Percentiles rank a stretch among this genome's conserved stretches.
Conservation (phyloP, 2,329 filamentous ascomycete species). For the Ustulina deusta region DNA sequence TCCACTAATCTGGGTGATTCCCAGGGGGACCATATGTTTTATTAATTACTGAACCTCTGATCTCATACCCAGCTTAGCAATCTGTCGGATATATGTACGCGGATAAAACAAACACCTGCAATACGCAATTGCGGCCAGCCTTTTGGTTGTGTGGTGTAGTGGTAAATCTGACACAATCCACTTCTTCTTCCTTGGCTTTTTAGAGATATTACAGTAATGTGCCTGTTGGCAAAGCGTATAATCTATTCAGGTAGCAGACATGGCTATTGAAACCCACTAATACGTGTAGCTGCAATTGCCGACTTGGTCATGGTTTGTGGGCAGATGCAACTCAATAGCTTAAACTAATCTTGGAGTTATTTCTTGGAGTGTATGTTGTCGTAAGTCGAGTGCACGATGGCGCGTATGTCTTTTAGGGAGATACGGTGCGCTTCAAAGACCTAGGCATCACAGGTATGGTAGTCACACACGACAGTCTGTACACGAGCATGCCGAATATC, state of each 20-base stretch:
- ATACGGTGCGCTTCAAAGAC: neutral
- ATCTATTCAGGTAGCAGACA: neutral
- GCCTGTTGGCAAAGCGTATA: neutral
- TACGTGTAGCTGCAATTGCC: neutral
- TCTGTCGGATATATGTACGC: too few species aligned
- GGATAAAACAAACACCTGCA: too few species aligned
- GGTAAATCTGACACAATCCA: too few species aligned
- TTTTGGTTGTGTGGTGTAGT: too few species aligned
- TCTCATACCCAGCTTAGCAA: too few species aligned
- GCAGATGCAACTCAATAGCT: neutral
- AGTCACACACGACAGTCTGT: conserved; percentile 31
- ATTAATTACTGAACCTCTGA: too few species aligned
- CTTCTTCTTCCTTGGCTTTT: too few species aligned
- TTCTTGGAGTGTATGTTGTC: neutral
- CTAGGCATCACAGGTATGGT: neutral
- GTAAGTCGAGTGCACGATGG: neutral
- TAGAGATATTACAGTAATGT: neutral
- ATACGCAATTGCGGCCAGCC: too few species aligned
- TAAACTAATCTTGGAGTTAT: neutral
- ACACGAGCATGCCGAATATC: conserved; percentile 49
- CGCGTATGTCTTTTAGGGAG: neutral
- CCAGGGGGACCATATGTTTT: conserved; percentile 25
- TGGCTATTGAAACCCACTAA: neutral
- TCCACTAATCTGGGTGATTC: conserved; percentile 40
- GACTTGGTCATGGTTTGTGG: neutral